Evolutionary conservation across 805 yeast species (phyloP).

Genomic region (Saturnispora serradocipensis): DNA sequence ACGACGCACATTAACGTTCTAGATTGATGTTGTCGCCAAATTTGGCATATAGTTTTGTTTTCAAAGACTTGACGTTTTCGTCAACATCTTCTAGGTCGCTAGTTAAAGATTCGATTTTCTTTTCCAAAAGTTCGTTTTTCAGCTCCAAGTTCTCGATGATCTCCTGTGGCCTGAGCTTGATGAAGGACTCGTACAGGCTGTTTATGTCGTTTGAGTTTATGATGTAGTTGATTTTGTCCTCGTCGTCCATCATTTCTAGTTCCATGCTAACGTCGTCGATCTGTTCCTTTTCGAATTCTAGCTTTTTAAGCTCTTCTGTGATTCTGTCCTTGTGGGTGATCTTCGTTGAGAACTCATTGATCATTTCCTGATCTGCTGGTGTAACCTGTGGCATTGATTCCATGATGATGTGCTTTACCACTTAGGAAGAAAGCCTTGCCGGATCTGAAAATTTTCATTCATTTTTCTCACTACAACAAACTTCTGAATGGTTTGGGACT

Average conservation of each 20-base stretch:
- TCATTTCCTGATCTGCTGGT: slow-evolving; percentile 82
- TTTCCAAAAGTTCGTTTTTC: slow-evolving; percentile 47
- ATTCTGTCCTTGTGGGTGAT: slow-evolving; percentile 61
- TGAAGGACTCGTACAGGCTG: slow-evolving; percentile 72
- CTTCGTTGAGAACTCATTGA: slow-evolving; percentile 80
- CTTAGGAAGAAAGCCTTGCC: background rate
- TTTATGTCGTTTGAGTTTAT: slow-evolving; percentile 40
- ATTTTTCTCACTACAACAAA: background rate
- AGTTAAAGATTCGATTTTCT: slow-evolving; percentile 38
- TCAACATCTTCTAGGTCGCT: slow-evolving; percentile 42
- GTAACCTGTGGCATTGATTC: slow-evolving; percentile 51
- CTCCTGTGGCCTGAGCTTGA: slow-evolving; percentile 55
- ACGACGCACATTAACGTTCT: slow-evolving; percentile 38
- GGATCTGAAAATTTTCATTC: background rate
- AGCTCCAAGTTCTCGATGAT: slow-evolving; percentile 61
- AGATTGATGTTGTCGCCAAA: slow-evolving; percentile 85
- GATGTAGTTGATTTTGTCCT: slow-evolving; percentile 62
- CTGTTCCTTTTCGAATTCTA: slow-evolving; percentile 70
- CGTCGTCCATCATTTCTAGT: slow-evolving; percentile 76
- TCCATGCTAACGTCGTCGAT: slow-evolving; percentile 80
- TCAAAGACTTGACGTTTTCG: slow-evolving; percentile 48
- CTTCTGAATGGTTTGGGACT: too few species aligned
- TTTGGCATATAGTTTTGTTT: slow-evolving; percentile 71
- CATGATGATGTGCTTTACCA: slow-evolving; percentile 15
- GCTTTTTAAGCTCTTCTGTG: slow-evolving; percentile 37